phyloP scores from a whole-genome alignment of 139 green algal species.

The Tetradesmus obliquus region DNA sequence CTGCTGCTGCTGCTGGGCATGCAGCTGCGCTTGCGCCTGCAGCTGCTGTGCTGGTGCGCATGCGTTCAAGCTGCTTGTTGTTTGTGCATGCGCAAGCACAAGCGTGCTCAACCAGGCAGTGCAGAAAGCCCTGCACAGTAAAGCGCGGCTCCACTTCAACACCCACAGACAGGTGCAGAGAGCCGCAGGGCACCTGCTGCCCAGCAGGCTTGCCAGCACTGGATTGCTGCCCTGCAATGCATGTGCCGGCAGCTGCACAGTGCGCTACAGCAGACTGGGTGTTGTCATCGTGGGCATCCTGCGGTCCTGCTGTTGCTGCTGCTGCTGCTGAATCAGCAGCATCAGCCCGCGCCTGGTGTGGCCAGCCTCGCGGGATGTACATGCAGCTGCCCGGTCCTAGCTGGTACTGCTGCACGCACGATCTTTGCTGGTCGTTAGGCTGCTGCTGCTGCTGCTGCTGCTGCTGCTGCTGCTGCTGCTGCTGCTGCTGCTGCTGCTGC shows the following conservation, averaged over 20 bases:
- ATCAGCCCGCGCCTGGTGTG: slow-evolving; percentile 25
- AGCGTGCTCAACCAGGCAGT: slow-evolving; percentile 11
- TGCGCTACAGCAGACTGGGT: background rate
- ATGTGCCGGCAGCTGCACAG: background rate
- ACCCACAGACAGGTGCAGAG: slow-evolving; percentile 33
- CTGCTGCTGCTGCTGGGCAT: background rate
- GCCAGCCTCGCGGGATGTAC: slow-evolving; percentile 44
- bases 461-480: background rate
- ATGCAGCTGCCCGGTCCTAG: background rate
- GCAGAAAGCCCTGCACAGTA: slow-evolving; percentile 26
- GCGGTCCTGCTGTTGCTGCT: slow-evolving; percentile 12
- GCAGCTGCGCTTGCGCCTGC: background rate
- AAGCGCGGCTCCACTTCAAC: slow-evolving; percentile 6
- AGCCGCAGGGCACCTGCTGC: background rate
- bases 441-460: background rate
- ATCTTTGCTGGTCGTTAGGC: background rate
- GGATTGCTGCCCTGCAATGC: background rate
- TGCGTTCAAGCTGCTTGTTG: background rate
- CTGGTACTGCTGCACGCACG: background rate
- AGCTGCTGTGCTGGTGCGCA: too few relatives aligned
- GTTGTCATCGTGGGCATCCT: background rate
- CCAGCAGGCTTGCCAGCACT: background rate
- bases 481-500: background rate
- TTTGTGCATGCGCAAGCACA: background rate
- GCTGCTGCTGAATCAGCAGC: background rate